phyloP scores from a whole-genome alignment of 805 yeast species.

The Millerozyma acaciae region DNA sequence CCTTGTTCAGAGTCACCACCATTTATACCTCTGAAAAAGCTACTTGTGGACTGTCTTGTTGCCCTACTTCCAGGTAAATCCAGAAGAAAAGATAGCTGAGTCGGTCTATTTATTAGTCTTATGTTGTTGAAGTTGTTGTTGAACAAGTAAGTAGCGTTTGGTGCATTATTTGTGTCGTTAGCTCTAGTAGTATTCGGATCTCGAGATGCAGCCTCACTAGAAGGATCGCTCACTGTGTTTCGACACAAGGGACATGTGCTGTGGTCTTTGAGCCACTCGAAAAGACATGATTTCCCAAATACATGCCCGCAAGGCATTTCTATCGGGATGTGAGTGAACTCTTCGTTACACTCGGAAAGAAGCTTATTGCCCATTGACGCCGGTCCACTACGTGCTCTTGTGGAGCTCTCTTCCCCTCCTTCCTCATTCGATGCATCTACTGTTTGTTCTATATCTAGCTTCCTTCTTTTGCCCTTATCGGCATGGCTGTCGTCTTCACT shows the following conservation, averaged over 20 bases:
- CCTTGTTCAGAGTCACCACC: too few species aligned
- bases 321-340: constrained; percentile 56
- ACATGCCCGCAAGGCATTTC: constrained; percentile 81
- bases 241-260: constrained; percentile 88
- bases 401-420: not conserved
- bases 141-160: not conserved
- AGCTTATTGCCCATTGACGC: constrained; percentile 5
- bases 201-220: not conserved
- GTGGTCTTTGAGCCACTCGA: constrained; percentile 74
- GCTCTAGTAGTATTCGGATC: constrained; percentile 3
- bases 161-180: not conserved
- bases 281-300: constrained; percentile 82
- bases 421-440: not conserved
- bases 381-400: constrained; percentile 3
- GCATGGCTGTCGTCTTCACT: constrained; percentile 7
- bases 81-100: constrained; percentile 1
- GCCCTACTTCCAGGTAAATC: too few species aligned
- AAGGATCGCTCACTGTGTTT: constrained; percentile 36
- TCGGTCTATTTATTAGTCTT: constrained; percentile 4
- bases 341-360: constrained; percentile 18
- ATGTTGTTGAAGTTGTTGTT: constrained; percentile 3
- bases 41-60: too few species aligned
- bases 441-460: not conserved
- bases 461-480: constrained; percentile 12
- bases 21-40: constrained; percentile 11